Evolutionary conservation across 2,329 filamentous ascomycete genomes (phyloP), one percentile per base, ranked within the genome.

Genomic region (Neopestalotiopsis sp.): DNA sequence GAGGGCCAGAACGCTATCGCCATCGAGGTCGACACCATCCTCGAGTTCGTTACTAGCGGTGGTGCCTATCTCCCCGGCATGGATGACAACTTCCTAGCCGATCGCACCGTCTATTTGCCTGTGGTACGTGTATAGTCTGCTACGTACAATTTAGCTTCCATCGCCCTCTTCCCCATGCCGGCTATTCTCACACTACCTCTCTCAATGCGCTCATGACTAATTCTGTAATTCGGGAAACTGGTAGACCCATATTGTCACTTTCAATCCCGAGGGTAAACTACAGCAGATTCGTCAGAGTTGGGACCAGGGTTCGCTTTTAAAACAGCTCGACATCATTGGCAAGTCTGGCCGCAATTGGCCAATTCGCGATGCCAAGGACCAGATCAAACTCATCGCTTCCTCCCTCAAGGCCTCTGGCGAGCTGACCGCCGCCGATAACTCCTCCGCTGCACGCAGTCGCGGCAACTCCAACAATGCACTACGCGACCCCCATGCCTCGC

Each of bases 271-370:
- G 61, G 89, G 90, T 79, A 94, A 94, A 83, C 98, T 99, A 78
- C 81, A 88, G 70, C 94, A 96, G 80, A 93, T 98, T 72, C 93
- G 95, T 74, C 89, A 95, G 74, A 94, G 92, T 79, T 99, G 96
- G 96, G 96, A 99, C 79, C 96, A 99, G 81, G 95, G 91, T 70
- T 92, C 94, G 67, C 88, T 99, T 56, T 88, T 99, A 73, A 98
- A 96, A 84, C 92, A 97, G 80, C 88, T 98, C 72, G 95, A 98
- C 71, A 91, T 98, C 68, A 98, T 99, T 80, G 95, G 96, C 76
- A 92, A 91, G 78, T 91, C 92, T 67, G 94, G 93, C 68, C 93
- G 92, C 79, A 97, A 96, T 82, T 99, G 96, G 96, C 96, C 96
- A 67, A 97, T 99, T 78, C 90, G 90, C 74, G 94, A 97, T 78